Percentiles rank a stretch among this genome's conserved stretches.
These are phyloP conservation scores for Sporothrix luriei DNA, from an alignment of 2,329 filamentous ascomycete species.

Conservation along the genomic window DNA sequence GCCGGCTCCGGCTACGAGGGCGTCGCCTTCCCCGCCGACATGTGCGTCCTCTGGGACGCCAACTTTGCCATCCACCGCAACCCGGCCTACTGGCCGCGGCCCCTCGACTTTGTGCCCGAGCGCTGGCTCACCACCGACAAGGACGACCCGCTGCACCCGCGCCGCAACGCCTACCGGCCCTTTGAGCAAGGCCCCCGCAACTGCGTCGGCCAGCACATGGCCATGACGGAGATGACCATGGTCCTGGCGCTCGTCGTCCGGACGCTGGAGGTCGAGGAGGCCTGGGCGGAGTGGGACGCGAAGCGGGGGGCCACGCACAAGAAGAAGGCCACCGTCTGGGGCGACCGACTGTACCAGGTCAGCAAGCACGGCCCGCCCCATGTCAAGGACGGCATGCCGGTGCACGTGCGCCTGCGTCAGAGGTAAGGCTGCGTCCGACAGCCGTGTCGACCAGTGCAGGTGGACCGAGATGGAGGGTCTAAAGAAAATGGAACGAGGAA, in stretches of 20 bases:
- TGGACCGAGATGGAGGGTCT: too few species aligned
- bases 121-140: conserved; percentile 48
- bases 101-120: conserved; percentile 53
- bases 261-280: conserved; percentile 33
- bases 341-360: conserved; percentile 41
- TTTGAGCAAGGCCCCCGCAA: conserved; percentile 59
- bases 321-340: conserved; percentile 40
- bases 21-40: conserved; percentile 50
- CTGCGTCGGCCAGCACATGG: conserved; percentile 56
- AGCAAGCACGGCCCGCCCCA: conserved; percentile 40
- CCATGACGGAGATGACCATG: conserved; percentile 33
- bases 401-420: conserved; percentile 41
- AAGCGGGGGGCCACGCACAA: background rate
- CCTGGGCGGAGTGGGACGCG: conserved; percentile 38
- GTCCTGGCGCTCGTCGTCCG: conserved; percentile 33
- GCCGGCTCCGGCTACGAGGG: conserved; percentile 41
- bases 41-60: conserved; percentile 48
- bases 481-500: too few species aligned
- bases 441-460: too few species aligned
- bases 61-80: conserved; percentile 46
- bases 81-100: conserved; percentile 48
- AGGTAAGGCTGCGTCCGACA: background rate
- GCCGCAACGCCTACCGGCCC: conserved; percentile 55
- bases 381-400: conserved; percentile 47
- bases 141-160: conserved; percentile 43